phyloP scores from a whole-genome alignment of 78 protist species.

The Dictyostelium capitatum region DNA sequence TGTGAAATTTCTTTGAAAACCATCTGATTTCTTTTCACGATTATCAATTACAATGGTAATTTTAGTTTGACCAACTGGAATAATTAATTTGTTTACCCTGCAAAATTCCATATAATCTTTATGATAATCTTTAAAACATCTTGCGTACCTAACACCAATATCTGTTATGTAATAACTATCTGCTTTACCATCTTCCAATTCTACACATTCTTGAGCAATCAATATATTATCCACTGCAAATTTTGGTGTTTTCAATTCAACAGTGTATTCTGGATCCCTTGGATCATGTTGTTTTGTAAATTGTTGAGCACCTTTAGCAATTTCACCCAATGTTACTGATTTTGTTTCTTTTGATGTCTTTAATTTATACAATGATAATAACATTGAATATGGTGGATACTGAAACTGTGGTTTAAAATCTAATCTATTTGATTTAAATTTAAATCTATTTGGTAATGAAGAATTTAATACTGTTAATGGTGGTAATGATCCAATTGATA shows the following conservation, averaged over 20 bases:
- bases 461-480: neutral
- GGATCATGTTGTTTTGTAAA: neutral
- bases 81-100: neutral
- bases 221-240: neutral
- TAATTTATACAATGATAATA: neutral
- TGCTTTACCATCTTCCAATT: neutral
- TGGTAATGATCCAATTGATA: neutral
- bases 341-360: neutral
- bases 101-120: conserved; percentile 5
- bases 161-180: neutral
- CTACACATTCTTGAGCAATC: neutral
- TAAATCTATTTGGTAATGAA: conserved; percentile 4
- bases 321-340: neutral
- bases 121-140: neutral
- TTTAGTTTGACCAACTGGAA: neutral
- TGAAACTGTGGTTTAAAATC: neutral
- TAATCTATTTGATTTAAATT: neutral
- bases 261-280: neutral
- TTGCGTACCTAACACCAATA: neutral
- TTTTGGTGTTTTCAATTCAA: neutral
- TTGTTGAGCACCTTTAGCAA: neutral
- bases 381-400: conserved; percentile 4
- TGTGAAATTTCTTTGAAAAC: neutral
- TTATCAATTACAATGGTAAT: conserved; percentile 4
- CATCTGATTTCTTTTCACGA: neutral